Base-by-base conservation (phyloP, 2,329 filamentous ascomycete species). In the Aspergillus candidus region DNA sequence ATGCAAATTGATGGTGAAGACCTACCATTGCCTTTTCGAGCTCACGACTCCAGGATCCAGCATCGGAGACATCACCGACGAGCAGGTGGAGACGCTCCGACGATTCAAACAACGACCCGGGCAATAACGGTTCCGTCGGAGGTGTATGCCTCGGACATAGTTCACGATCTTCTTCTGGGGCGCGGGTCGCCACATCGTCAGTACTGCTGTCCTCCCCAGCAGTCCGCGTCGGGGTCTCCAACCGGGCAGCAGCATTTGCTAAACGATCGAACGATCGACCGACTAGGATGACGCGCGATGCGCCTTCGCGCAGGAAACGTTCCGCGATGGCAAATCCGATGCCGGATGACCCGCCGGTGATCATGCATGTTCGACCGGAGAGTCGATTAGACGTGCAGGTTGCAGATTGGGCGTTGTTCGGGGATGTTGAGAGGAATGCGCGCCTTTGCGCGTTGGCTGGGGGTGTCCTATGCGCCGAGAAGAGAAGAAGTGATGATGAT, bases 291-390 rank as follows among this genome's bases (percentile, higher is more conserved):
- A 72, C 47, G 50, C 78, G 75, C 18, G 67, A 64, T 32, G 76
- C 82, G 29, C 82, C 84, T 46, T 82, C 74, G 41, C 61, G 58
- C 14, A 84, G 78, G 57, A 89, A 85, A n/a, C 77, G 72, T 32
- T 70, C 63, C 8, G 84, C 84, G 43, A 89, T 84, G 40, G 79
- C 78, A 34, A 74, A 71, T 35, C 86, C 86, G 53, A 89, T 88
- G 41, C 82, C 80, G 14, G 83, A 80, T 35, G 82, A 84, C 14
- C 77, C 84, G 38, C 86, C 86, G 2, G 84, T 85, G 40, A 89
- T 72, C 58, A 86, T 71, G 40, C 67, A 69, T 44, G 59, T 69
- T 18, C 65, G 56, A 27, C 63, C 63, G 17, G 49, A 41, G n/a
- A 70, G 55, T 30, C 60, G 56, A 15, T 45, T 48, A n/a, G 56